Base-by-base conservation (phyloP, 495 filamentous ascomycete genomes). In the Penicillium herquei region DNA sequence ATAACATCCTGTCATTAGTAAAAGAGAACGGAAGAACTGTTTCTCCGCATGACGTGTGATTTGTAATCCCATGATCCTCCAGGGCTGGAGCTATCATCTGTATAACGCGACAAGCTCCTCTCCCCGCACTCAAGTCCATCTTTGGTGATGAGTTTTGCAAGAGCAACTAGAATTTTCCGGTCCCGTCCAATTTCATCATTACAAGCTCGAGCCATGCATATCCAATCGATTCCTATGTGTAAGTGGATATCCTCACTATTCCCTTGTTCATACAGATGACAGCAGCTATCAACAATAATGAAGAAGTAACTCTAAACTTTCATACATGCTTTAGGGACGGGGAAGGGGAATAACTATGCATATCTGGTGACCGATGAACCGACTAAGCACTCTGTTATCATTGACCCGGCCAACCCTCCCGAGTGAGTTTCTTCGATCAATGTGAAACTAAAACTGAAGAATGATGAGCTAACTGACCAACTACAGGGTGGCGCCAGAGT, bases 211-310 rank as follows among this genome's bases (percentile, higher is more conserved):
- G 70, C 77, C 60, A 98, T 98, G 94, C 92, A 97, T 86, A 88
- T 98, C 72, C 84, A 92, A 70, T 91, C 91, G 52, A 96, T 98
- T 77, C 94, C 94, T 34, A 98, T 98, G 94, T 98, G 93, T 96
- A 85, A 66, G 89, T 81, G 16, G 52, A 34, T 35, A 39, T 53
- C 26, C 26, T 11, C 16, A 30, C 21, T 12, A 13, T 6, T 32
- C 3, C n/a, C 21, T 26, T 4, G 21, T 26, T 26, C 21, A 26
- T 26, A 26, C 17, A 44, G 5, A 34, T 12, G 21, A 26, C 21
- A 1, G 21, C 21, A 51, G 49, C 35, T 51, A 31, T 49, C 14
- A 47, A 59, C 12, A 39, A 35, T n/a, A 31, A 44, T 21, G 39
- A 32, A 10, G 47, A 49, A 12, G 32, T 2, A 21, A 47, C n/a